Base-by-base conservation (phyloP, 495 filamentous ascomycete genomes). In the Staphylotrichum longicolle region DNA sequence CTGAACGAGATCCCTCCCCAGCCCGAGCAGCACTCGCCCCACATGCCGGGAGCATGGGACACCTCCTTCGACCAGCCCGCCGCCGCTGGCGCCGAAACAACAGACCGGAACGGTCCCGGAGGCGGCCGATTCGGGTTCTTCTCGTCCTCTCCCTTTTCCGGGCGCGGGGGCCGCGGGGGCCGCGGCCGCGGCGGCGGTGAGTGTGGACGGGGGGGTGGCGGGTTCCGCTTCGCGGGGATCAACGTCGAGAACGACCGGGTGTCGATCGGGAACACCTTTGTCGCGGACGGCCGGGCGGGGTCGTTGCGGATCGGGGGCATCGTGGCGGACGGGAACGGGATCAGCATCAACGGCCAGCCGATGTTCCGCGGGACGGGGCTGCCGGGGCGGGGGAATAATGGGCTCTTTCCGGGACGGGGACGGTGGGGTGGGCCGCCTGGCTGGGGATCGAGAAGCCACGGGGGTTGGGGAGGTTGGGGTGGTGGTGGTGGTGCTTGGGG, bases 201-300 rank as follows among this genome's bases (percentile, higher is more conserved):
- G 1, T n/a, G 33, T 8, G 11, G 33, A 3, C 9, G 33, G 15
- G 9, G 41, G 2, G n/a, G 15, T 11, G 57, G 54, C 7, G 74
- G 67, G 12, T 64, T 78, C 54, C 65, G 66, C 15, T 66, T 77
- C 53, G 75, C 63, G 1, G 68, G 67, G 33, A 68, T 78, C 33
- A 59, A 66, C n/a, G 60, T 77, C 12, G 75, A 77, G 33, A 67
- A 65, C 32, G 73, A 77, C 54, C 68, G 73, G 14, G 67, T 79
- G 11, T 66, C 71, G 27, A 71, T 77, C 62, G 77, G 77, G 8
- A 62, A 72, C 32, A 58, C 54, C 10, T 74, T 78, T 40, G 70
- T 75, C 30, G 77, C 75, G 4, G 77, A 80, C 60, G 63, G 63
- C n/a, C 50, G 65, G 15, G 74, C 75, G 8, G 78, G 80, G 6